Base-by-base conservation (phyloP, 306 rosid species). In the Elaeagnus macrophylla region DNA sequence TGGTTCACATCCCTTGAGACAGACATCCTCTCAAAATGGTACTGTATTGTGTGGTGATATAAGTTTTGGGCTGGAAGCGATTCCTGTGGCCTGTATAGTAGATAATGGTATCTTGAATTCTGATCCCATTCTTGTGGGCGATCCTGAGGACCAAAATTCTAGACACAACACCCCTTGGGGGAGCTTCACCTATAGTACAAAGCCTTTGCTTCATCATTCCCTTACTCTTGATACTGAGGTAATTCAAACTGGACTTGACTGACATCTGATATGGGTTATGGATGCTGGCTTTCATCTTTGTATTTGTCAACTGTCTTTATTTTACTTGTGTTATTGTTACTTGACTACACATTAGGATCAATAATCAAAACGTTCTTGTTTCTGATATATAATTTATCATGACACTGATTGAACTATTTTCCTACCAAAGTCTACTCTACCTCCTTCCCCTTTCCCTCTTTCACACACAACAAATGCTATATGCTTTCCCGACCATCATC, bases 61-160 rank as follows among this genome's bases (percentile, higher is more conserved):
- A 65, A 93, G 99, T 82, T 84, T 76, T 59, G 99, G 99, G 67
- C 75, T 72, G 75, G 99, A 93, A 78, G 60, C 70, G 17, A 60
- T 82, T 75, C 88, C 95, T 1, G 85, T 93, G 80, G 65, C 68
- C 60, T 93, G 99, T 57, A 81, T 84, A 18, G 84, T 75, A 48
- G 94, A 93, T 74, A 71, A 84, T 59, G 83, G 67, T 58, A 73
- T 70, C 58, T 41, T 60, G 69, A 70, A 78, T 74, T 80, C 94
- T 59, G 73, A 68, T 74, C 71, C 72, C 61, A 41, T 48, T 60
- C 63, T 64, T 18, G 17, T 13, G 15, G 65, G 65, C 40, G 57
- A 75, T 61, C 67, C 75, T 37, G 66, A 73, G 64, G 69, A 68
- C 40, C 75, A 80, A 72, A 72, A 69, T 71, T 53, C 19, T 57